phyloP scores from a whole-genome alignment of 2,329 filamentous ascomycete genomes.

The Penicillium sp. region DNA sequence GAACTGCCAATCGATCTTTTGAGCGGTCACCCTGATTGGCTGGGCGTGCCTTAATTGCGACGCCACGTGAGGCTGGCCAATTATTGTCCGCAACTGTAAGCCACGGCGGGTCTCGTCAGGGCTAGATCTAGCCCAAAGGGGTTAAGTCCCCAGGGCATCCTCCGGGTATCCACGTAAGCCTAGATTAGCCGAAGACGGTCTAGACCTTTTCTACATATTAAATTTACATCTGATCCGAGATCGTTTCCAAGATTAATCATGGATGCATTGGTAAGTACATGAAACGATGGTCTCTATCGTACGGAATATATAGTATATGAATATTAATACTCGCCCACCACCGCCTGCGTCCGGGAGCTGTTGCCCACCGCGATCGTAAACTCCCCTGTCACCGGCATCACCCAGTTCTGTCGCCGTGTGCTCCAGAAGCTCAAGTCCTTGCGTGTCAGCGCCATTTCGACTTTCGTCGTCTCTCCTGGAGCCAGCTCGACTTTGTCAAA shows the following conservation, averaged over 20 bases:
- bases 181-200: neutral
- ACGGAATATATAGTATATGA: neutral
- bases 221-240: too few species aligned
- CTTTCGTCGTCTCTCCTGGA: constrained; percentile 49
- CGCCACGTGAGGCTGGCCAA: constrained; percentile 7
- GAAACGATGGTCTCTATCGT: neutral
- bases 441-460: constrained; percentile 59
- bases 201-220: neutral
- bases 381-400: constrained; percentile 46
- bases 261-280: too few species aligned
- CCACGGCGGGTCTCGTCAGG: neutral
- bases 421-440: constrained; percentile 74
- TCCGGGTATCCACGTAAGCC: neutral
- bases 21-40: neutral
- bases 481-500: constrained; percentile 66
- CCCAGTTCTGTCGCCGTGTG: constrained; percentile 64
- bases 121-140: neutral
- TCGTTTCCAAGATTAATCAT: too few species aligned
- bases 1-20: neutral
- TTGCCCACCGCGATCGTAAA: constrained; percentile 34
- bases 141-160: neutral
- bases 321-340: constrained; percentile 25
- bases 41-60: neutral
- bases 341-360: constrained; percentile 33
- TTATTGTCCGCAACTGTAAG: neutral